Base-by-base conservation (phyloP, 441 rosid genomes). In the Mallotus japonicus region DNA sequence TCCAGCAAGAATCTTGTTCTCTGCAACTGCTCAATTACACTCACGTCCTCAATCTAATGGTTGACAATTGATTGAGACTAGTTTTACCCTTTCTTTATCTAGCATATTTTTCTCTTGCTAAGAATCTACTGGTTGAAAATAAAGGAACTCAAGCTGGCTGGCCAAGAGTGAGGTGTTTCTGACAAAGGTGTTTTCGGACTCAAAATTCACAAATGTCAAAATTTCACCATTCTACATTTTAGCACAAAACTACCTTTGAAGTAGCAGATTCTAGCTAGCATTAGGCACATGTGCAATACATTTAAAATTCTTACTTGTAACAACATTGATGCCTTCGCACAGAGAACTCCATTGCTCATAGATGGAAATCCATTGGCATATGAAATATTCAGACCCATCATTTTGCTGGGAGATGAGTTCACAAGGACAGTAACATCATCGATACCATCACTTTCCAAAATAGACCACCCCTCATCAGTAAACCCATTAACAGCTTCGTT, bases 241-340 rank as follows among this genome's bases (percentile, higher is more conserved):
- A 42, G 20, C 12, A n/a, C 3, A 9, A 55, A 5, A 0, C 40
- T 40, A 8, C 37, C 3, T 53, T 62, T 44, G 34, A 22, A 32
- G 8, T 34, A 16, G 17, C 6, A 50, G 32, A 19, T 72, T 49
- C 62, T 34, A 15, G 62, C 20, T 50, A 55, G 9, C 55, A 46
- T 12, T 11, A 17, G 37, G 8, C 70, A 55, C 19, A 57, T 37
- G 51, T 28, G 50, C 53, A 49, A 47, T 3, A 19, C 3, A 57
- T 12, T 62, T 67, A 62, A 62, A 57, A 76, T 14, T 68, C 82
- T 59, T 17, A 92, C 99, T 93, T 91, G 97, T 78, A 95, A 82
- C 69, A 95, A 91, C 99, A 95, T 95, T 9, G 99, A 95, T 61
- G 99, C 99, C 78, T 92, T 92, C 6, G 99, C 97, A 59, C 97